Conservation (phyloP, 306 rosid species). For the Chamaecrista fasciculata region DNA sequence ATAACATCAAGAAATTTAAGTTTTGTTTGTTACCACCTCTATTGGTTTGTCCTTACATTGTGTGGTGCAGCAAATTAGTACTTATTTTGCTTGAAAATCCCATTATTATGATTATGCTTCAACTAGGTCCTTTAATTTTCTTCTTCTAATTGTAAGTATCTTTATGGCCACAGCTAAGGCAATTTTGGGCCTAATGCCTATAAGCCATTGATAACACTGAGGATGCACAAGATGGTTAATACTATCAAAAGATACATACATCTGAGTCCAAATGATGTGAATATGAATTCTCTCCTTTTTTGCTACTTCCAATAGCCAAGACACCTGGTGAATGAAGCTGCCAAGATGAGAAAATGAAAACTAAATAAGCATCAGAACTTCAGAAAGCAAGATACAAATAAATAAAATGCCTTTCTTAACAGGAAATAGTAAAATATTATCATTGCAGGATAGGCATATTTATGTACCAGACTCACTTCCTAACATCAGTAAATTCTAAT, state of each 20-base stretch:
- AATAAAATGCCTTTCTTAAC: not conserved
- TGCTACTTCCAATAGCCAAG: constrained; percentile 97
- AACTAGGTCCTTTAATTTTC: not conserved
- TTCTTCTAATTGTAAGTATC: not conserved
- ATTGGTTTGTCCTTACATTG: not conserved
- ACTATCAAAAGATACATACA: constrained; percentile 49
- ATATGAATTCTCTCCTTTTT: constrained; percentile 96
- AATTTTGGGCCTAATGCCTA: not conserved
- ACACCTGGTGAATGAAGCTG: constrained; percentile 98
- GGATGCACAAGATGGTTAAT: not conserved
- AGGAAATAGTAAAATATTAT: constrained; percentile 15
- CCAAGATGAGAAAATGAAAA: constrained; percentile 37
- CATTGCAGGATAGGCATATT: constrained; percentile 4
- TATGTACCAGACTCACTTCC: constrained; percentile 6
- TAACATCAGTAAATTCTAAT: not conserved
- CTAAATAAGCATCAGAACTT: constrained; percentile 33
- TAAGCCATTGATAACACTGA: not conserved
- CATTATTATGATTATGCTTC: not conserved
- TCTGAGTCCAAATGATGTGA: constrained; percentile 97
- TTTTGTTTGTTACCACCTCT: not conserved
- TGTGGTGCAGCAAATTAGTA: not conserved
- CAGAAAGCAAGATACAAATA: not conserved
- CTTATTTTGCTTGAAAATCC: not conserved
- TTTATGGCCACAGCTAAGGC: not conserved
- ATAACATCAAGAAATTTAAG: not conserved